Base-by-base conservation (phyloP, 345 rosid species). In the Laguncularia racemosa region DNA sequence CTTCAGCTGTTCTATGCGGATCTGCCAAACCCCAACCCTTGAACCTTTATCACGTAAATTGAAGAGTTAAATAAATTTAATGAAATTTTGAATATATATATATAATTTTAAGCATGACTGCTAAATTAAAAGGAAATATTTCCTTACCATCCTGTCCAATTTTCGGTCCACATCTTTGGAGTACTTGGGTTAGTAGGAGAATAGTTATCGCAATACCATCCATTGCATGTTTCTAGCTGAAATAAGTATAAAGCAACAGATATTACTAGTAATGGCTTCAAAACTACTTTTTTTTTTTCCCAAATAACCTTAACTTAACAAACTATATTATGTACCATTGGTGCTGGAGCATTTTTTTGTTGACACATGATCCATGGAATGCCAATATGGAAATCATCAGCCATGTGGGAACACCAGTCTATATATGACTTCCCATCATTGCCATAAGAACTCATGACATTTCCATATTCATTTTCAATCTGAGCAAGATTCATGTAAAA, bases 281-380 rank as follows among this genome's bases (percentile, higher is more conserved):
- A 50, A 14, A 43, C 12, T 12, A 20, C 2, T 10, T 14, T 5
- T 17, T 43, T 13, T 14, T 5, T 17, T 43, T 13, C 49, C 1
- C 14, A 21, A 51, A 47, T 14, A 52, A 1, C 2, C 6, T 43
- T 19, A 20, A 20, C 9, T 6, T 18, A 20, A 13, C 19, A 11
- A 5, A 38, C 14, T 18, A 15, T 57, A 18, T 38, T 6, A 33
- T 0, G 0, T 53, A 74, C 79, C 64, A 80, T 57, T 13, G 78
- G 64, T 0, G 20, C 21, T 13, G 81, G 81, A 28, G 81, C 74
- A 59, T 73, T 64, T 0, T 18, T 28, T 44, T 79, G 78, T 40
- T 73, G 74, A 65, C 84, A 79, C 78, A 73, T 74, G 17, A 80
- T 53, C 81, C 84, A 74, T 5, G 81, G 81, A 12, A 80, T 50